A percentile compares a stretch with the other conserved stretches of the same genome.
phyloP scores from a whole-genome alignment of 805 yeast species.

The Sporopachydermia lactativora region DNA sequence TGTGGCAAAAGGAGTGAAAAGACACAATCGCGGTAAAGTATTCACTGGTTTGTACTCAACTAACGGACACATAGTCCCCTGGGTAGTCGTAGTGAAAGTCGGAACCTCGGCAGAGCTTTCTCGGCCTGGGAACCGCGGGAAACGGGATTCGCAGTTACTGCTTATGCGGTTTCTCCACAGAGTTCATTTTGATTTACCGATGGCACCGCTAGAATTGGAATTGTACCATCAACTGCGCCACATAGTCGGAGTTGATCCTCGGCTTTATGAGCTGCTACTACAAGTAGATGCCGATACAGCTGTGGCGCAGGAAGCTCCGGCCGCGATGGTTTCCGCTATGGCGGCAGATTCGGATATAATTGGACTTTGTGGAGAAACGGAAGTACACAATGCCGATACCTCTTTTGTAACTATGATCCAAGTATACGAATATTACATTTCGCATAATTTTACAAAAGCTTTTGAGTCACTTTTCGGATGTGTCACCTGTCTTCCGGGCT shows the following conservation, averaged over 20 bases:
- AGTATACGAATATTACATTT: slow-evolving; percentile 49
- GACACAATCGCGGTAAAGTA: slow-evolving; percentile 50
- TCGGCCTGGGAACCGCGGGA: slow-evolving; percentile 51
- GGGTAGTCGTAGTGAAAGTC: slow-evolving; percentile 41
- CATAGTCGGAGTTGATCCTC: slow-evolving; percentile 44
- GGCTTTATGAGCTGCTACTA: slow-evolving; percentile 36
- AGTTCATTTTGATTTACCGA: slow-evolving; percentile 44
- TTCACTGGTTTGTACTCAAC: slow-evolving; percentile 47
- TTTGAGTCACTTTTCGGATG: slow-evolving; percentile 49
- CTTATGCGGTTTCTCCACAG: slow-evolving; percentile 47
- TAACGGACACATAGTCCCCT: slow-evolving; percentile 40
- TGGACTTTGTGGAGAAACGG: slow-evolving; percentile 52
- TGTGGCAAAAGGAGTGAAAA: slow-evolving; percentile 44
- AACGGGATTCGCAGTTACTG: slow-evolving; percentile 48
- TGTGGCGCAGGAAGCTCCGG: slow-evolving; percentile 37
- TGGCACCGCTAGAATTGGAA: slow-evolving; percentile 44
- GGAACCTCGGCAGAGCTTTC: slow-evolving; percentile 46
- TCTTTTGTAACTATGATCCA: slow-evolving; percentile 47
- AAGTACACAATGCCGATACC: slow-evolving; percentile 34
- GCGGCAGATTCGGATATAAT: slow-evolving; percentile 38
- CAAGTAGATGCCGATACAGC: slow-evolving; percentile 56
- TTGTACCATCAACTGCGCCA: slow-evolving; percentile 40
- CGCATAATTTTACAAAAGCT: slow-evolving; percentile 50
- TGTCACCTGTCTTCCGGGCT: slow-evolving; percentile 54
- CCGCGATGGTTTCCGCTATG: slow-evolving; percentile 43